Conservation (phyloP, 2,329 filamentous ascomycete genomes). For the Nemania diffusa region DNA sequence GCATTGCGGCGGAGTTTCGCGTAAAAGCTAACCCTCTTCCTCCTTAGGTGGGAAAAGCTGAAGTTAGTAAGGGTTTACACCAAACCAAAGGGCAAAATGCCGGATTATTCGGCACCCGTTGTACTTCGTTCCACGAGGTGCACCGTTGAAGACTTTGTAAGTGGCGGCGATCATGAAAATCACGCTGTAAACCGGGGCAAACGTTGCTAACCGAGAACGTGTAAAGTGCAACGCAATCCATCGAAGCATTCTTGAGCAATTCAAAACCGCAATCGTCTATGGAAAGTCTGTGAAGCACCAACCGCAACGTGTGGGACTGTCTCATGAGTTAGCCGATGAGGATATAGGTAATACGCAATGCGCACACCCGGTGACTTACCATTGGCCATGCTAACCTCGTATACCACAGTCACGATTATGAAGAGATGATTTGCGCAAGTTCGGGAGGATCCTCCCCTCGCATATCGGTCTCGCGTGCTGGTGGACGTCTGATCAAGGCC, state of each 20-base stretch:
- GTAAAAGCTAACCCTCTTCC: constrained; percentile 40
- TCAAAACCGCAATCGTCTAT: constrained; percentile 95
- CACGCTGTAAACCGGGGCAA: constrained; percentile 31
- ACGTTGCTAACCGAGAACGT: constrained; percentile 52
- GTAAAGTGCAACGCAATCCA: constrained; percentile 94
- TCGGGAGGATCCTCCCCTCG: constrained; percentile 37
- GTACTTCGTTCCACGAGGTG: constrained; percentile 84
- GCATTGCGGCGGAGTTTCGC: constrained; percentile 17
- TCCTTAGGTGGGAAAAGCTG: constrained; percentile 85
- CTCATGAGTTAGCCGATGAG: constrained; percentile 93
- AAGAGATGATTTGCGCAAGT: constrained; percentile 64
- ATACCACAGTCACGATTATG: constrained; percentile 68
- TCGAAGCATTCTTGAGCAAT: constrained; percentile 93
- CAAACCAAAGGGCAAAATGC: constrained; percentile 94
- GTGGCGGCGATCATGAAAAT: constrained; percentile 53
- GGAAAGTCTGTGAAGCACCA: constrained; percentile 99
- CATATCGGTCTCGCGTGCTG: constrained; percentile 43
- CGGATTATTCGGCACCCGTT: constrained; percentile 91
- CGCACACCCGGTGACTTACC: constrained; percentile 27
- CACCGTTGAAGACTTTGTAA: constrained; percentile 96
- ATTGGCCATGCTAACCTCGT: constrained; percentile 43
- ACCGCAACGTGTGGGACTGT: constrained; percentile 91
- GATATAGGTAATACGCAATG: constrained; percentile 78
- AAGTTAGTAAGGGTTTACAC: constrained; percentile 93
- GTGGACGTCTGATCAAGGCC: constrained; percentile 27